phyloP scores from a whole-genome alignment of 2,329 filamentous ascomycete genomes.

The Xylariaceae sp. region DNA sequence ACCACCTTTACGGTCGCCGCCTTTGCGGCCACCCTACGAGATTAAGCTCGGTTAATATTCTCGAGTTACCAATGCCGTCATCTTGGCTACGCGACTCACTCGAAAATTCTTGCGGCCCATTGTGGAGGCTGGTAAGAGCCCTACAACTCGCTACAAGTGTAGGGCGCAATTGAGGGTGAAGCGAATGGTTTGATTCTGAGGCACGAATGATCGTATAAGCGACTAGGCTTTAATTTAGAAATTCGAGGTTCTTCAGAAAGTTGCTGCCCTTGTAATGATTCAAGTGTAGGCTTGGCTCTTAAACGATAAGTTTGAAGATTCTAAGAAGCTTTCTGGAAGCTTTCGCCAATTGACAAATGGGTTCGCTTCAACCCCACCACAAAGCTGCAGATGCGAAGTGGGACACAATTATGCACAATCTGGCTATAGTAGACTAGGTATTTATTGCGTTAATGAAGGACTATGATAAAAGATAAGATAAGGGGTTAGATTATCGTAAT shows the following conservation, averaged over 20 bases:
- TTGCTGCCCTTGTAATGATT: neutral
- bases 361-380: conserved; percentile 23
- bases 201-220: neutral
- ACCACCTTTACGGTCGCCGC: conserved; percentile 41
- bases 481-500: too few species aligned
- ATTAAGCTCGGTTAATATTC: conserved; percentile 5
- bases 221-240: neutral
- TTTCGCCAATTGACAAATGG: conserved; percentile 15
- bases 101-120: conserved; percentile 41
- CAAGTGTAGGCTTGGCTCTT: neutral
- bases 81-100: conserved; percentile 29
- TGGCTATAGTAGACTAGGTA: neutral
- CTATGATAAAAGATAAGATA: neutral
- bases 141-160: neutral
- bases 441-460: too few species aligned
- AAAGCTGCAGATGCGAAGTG: conserved; percentile 20
- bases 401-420: conserved; percentile 10
- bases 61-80: neutral
- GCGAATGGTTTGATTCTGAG: too few species aligned
- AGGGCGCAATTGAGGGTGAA: neutral
- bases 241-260: neutral
- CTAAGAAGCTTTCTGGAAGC: conserved; percentile 15
- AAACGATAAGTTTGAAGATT: conserved; percentile 15
- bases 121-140: neutral
- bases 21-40: conserved; percentile 40